Base-by-base conservation (phyloP, 768 basidiomycete species). In the Amylocystis lapponica region DNA sequence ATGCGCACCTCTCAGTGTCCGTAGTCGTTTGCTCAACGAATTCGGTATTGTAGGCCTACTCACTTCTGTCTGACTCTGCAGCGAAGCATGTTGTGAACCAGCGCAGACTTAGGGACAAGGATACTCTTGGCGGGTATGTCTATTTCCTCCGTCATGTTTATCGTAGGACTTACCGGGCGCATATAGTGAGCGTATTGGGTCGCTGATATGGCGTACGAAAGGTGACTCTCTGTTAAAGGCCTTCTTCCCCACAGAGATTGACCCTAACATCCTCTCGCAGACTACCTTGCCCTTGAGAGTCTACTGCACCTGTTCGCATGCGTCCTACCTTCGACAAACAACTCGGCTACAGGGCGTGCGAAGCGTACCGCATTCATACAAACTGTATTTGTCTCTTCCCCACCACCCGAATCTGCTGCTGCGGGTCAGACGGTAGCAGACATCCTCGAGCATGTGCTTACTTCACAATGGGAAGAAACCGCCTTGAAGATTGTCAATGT, bases 301-400 rank as follows among this genome's bases (percentile, higher is more conserved):
- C 66, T 81, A 3, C 55, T 83, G 32, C 71, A 75, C 40, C 51
- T 84, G 1, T 72, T 82, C 53, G 79, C 72, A 26, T 72, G 72
- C 30, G 60, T 81, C 12, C 58, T 83, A 20, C 78, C 80, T 14
- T 62, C 74, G 11, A 57, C 64, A 4, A 62, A 67, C 37, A 57
- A 55, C n/a, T 61, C 58, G 9, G 46, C 54, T 1, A 63, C 66
- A 31, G 66, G 67, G 29, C 58, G 54, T 16, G 39, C 46, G 7
- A 67, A 65, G 49, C 68, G 78, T 38, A 49, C 60, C 10, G 54
- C 64, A 26, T 83, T 78, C 48, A 69, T 81, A 39, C 66, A 68
- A 29, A 66, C 75, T 36, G 76, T 80, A 12, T 72, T 83, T 48
- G 38, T 46, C 6, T 32, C 49, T 2, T 44, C 52, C 23, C 58